Evolutionary conservation across 352 stramenopile genomes (phyloP).

Genomic region (Aphanomyces stellatus): DNA sequence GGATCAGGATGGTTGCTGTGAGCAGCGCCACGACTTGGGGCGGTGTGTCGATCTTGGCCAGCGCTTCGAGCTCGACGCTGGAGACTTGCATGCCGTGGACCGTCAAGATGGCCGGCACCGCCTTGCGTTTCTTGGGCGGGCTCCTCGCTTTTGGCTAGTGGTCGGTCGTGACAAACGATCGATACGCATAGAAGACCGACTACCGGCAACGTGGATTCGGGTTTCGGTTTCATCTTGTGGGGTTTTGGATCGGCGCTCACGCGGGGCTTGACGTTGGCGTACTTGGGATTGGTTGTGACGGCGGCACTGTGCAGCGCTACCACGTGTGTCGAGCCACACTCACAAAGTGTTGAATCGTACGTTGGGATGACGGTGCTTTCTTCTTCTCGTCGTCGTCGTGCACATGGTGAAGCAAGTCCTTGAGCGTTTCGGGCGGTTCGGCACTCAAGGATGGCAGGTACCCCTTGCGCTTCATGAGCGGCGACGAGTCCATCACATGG

Average conservation of each 20-base stretch:
- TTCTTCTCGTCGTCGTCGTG: conserved; percentile 23
- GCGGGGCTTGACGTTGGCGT: conserved; percentile 14
- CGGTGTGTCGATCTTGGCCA: conserved; percentile 35
- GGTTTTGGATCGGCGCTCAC: conserved; percentile 1
- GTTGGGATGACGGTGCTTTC: conserved; percentile 21
- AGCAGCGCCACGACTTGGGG: conserved; percentile 59
- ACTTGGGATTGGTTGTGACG: not conserved
- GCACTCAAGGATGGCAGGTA: conserved; percentile 45
- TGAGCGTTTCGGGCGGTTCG: conserved; percentile 53
- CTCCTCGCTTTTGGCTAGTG: not conserved
- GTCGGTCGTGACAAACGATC: no score
- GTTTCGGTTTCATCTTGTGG: not conserved
- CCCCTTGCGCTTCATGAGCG: conserved; percentile 66
- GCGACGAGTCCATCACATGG: conserved; percentile 61
- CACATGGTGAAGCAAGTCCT: conserved; percentile 45
- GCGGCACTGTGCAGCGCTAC: not conserved
- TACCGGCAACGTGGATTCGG: no score
- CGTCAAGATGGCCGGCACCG: not conserved
- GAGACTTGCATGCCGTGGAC: not conserved
- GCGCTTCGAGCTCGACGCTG: conserved; percentile 34
- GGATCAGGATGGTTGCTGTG: conserved; percentile 44
- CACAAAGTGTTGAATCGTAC: no score
- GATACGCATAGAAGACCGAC: no score
- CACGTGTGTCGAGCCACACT: no score
- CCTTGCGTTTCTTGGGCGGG: not conserved